A percentile compares a stretch with the other conserved stretches of the same genome.
phyloP scores from a whole-genome alignment of 2,329 filamentous ascomycete species.

The Ophiostoma montium region DNA sequence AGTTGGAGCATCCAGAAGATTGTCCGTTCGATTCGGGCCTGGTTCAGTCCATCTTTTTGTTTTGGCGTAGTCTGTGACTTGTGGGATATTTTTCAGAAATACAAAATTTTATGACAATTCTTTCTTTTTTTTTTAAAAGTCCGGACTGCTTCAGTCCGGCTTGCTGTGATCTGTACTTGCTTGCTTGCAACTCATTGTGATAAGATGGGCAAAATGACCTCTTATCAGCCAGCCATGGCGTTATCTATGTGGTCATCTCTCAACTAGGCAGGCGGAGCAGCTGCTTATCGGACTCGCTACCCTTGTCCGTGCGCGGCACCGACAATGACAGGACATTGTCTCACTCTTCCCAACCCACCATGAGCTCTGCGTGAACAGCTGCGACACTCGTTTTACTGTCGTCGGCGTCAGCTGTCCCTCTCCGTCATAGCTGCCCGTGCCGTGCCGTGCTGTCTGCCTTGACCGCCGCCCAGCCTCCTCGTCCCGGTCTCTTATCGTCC shows the following conservation, averaged over 20 bases:
- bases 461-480: too few species aligned
- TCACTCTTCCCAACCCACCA: neutral
- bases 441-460: too few species aligned
- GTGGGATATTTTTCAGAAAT: neutral
- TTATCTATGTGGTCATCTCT: neutral
- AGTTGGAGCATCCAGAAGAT: constrained; percentile 9
- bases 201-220: too few species aligned
- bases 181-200: too few species aligned
- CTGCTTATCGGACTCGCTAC: too few species aligned
- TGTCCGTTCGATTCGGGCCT: constrained; percentile 10
- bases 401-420: neutral
- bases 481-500: too few species aligned
- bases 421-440: neutral
- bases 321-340: neutral
- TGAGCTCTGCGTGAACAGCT: neutral
- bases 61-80: too few species aligned
- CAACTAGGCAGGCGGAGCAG: neutral
- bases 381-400: neutral
- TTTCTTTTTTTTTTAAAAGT: neutral
- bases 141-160: too few species aligned
- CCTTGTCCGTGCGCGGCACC: neutral
- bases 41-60: constrained; percentile 4
- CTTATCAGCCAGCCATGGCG: too few species aligned
- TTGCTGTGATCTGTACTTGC: neutral
- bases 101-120: neutral